Percentiles rank a stretch among this genome's conserved stretches.
Evolutionary conservation across 1,284 basidiomycete species (phyloP).

Genomic region (Cutaneotrichosporon sp.): DNA sequence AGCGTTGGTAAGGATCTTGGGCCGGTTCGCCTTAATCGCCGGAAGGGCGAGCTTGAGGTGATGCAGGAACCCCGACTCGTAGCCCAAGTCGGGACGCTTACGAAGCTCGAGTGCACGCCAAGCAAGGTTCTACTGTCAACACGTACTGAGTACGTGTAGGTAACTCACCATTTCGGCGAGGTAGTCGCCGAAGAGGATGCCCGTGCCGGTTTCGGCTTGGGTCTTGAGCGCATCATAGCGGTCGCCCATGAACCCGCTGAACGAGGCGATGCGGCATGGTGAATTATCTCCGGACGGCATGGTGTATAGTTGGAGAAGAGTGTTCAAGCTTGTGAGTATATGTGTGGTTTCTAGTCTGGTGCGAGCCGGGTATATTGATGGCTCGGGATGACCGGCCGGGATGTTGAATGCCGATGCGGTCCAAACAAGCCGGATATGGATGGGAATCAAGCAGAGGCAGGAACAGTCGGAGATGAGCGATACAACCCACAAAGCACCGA

Average conservation of each 20-base stretch:
- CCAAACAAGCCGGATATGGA: no score
- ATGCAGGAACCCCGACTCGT: slow-evolving; percentile 29
- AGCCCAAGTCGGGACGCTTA: slow-evolving; percentile 23
- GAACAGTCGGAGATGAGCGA: neutral
- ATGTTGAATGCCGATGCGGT: slow-evolving; percentile 6
- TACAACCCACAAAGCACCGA: no score
- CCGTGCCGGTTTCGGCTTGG: slow-evolving; percentile 19
- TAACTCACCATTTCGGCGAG: slow-evolving; percentile 25
- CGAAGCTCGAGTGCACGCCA: slow-evolving; percentile 26
- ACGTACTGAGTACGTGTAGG: no score
- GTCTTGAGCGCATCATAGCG: slow-evolving; percentile 18
- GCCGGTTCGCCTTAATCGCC: slow-evolving; percentile 21
- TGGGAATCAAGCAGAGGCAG: neutral
- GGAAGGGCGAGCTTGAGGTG: slow-evolving; percentile 18
- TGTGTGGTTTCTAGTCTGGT: neutral
- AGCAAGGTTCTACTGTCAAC: slow-evolving; percentile 25
- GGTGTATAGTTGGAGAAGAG: neutral
- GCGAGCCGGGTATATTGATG: neutral
- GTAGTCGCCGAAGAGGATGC: slow-evolving; percentile 28
- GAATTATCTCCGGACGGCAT: slow-evolving; percentile 1
- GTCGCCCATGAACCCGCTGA: slow-evolving; percentile 22
- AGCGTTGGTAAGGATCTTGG: slow-evolving; percentile 30
- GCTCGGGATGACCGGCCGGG: neutral
- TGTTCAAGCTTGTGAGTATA: neutral
- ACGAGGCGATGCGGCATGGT: slow-evolving; percentile 24